Evolutionary conservation across 768 basidiomycete genomes (phyloP).

Genomic region (Pleurotus djamor): DNA sequence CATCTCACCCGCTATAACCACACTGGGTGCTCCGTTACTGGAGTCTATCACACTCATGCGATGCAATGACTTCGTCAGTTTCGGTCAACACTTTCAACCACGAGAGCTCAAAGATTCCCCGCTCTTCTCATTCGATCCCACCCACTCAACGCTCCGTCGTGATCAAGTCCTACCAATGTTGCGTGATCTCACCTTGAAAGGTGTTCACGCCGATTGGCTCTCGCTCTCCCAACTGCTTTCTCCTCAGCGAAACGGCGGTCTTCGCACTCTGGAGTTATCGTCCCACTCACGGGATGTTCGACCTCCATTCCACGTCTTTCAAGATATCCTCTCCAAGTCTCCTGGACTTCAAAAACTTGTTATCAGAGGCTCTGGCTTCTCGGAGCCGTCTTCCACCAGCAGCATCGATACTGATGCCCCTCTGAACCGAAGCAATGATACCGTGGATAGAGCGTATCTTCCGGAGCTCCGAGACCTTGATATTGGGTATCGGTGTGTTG

Average conservation of each 20-base stretch:
- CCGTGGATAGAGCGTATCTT: constrained; percentile 17
- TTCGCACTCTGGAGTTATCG: constrained; percentile 43
- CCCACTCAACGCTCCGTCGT: constrained; percentile 11
- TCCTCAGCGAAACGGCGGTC: constrained; percentile 15
- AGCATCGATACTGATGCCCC: constrained; percentile 13
- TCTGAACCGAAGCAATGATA: neutral
- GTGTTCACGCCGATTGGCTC: constrained; percentile 57
- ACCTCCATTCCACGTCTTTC: constrained; percentile 44
- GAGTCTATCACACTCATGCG: constrained; percentile 55
- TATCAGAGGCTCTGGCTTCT: constrained; percentile 44
- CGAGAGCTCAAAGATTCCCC: constrained; percentile 28
- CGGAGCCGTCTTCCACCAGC: constrained; percentile 13
- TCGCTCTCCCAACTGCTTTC: constrained; percentile 33
- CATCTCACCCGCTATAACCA: constrained; percentile 35
- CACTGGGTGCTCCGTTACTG: constrained; percentile 36
- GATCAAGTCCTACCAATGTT: constrained; percentile 38
- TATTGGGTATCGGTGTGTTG: constrained; percentile 40
- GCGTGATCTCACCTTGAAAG: constrained; percentile 46
- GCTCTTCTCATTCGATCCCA: constrained; percentile 26
- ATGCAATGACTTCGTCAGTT: constrained; percentile 56
- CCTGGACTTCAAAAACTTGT: constrained; percentile 38
- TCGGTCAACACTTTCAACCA: constrained; percentile 42
- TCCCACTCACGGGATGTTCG: constrained; percentile 54
- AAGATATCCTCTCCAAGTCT: constrained; percentile 36
- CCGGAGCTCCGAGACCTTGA: constrained; percentile 31